phyloP scores from a whole-genome alignment of 805 yeast genomes.

The Candida ulmi region DNA sequence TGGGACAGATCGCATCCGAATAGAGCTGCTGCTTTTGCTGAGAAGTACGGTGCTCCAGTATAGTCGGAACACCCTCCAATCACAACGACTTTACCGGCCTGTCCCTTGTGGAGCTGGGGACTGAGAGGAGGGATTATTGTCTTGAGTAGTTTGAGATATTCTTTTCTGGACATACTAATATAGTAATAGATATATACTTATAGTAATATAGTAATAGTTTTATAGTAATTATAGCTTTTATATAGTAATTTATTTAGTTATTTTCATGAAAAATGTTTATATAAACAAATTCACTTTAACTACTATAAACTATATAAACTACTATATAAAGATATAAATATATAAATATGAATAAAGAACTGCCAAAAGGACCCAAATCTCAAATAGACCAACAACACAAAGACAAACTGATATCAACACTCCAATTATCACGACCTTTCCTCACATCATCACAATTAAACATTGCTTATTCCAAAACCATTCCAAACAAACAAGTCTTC shows the following conservation, averaged over 20 bases:
- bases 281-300: too few relatives aligned
- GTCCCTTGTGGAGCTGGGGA: conserved; percentile 80
- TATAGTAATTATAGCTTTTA: too few relatives aligned
- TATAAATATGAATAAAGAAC: too few relatives aligned
- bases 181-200: too few relatives aligned
- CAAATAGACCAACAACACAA: too few relatives aligned
- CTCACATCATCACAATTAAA: conserved; percentile 49
- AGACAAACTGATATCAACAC: conserved; percentile 17
- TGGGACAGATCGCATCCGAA: conserved; percentile 89
- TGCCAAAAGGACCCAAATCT: not conserved
- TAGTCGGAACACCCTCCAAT: conserved; percentile 95
- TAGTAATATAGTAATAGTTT: too few relatives aligned
- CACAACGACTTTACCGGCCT: conserved; percentile 79
- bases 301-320: too few relatives aligned
- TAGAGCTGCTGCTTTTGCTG: conserved; percentile 78
- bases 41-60: conserved; percentile 94
- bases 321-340: too few relatives aligned
- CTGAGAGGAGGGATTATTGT: conserved; percentile 71
- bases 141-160: conserved; percentile 44
- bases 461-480: conserved; percentile 44
- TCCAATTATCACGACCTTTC: conserved; percentile 55
- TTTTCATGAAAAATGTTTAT: too few relatives aligned
- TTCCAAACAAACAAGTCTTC: conserved; percentile 43
- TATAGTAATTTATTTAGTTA: too few relatives aligned
- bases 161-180: too few relatives aligned